Evolutionary conservation across 2,329 filamentous ascomycete genomes (phyloP).

Genomic region (Fonsecaea erecta): DNA sequence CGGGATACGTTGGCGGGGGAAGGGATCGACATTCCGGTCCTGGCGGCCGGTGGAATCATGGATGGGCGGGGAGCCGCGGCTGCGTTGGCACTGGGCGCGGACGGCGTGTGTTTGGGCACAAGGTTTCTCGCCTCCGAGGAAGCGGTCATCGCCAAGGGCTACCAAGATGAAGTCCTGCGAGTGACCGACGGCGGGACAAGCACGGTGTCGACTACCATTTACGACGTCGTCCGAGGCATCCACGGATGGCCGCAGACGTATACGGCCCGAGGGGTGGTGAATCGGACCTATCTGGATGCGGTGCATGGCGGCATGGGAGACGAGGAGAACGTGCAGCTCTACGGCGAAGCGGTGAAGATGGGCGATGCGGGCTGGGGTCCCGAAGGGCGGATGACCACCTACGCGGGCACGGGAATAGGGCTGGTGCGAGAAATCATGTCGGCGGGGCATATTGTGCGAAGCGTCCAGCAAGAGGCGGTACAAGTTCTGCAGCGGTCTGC

Average conservation of each 20-base stretch:
- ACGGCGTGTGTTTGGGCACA: constrained; percentile 66
- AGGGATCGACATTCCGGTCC: constrained; percentile 46
- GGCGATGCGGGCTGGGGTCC: constrained; percentile 60
- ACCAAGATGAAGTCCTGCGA: constrained; percentile 55
- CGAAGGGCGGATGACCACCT: constrained; percentile 62
- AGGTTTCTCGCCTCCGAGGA: constrained; percentile 62
- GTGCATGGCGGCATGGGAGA: constrained; percentile 43
- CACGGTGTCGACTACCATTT: constrained; percentile 58
- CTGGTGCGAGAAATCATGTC: constrained; percentile 57
- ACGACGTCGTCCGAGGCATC: constrained; percentile 61
- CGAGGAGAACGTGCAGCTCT: constrained; percentile 49
- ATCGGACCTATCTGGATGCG: constrained; percentile 56
- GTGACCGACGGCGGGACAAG: constrained; percentile 57
- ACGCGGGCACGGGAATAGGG: constrained; percentile 66
- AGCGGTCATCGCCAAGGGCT: constrained; percentile 55
- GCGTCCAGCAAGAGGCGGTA: constrained; percentile 31
- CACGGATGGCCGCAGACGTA: constrained; percentile 62
- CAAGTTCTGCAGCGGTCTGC: constrained; percentile 28
- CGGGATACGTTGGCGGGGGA: constrained; percentile 45
- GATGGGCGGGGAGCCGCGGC: constrained; percentile 59
- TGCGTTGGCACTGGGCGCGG: constrained; percentile 57
- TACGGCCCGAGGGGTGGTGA: constrained; percentile 63
- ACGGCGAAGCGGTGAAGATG: constrained; percentile 55
- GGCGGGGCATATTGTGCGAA: constrained; percentile 57
- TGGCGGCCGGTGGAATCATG: constrained; percentile 60